Conservation (phyloP, 192 early-diverging fungal genomes). For the Gigaspora rosea region DNA sequence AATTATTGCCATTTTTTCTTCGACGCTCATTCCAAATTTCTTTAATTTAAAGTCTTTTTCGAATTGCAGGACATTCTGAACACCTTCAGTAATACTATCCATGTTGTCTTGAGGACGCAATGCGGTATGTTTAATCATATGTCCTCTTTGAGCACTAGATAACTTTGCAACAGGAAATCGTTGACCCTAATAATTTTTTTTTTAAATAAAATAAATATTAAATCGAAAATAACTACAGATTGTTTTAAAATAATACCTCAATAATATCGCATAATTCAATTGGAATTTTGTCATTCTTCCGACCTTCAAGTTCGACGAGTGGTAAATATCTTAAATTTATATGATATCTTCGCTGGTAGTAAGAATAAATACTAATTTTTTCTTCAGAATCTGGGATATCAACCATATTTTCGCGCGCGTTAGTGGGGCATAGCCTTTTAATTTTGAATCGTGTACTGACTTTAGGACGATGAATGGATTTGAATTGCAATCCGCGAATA, state of each 20-base stretch:
- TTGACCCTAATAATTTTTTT: constrained; percentile 65
- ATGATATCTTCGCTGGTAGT: constrained; percentile 78
- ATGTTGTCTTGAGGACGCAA: constrained; percentile 75
- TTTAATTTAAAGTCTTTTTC: constrained; percentile 68
- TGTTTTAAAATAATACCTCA: constrained; percentile 32
- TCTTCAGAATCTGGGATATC: constrained; percentile 33
- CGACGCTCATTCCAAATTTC: constrained; percentile 73
- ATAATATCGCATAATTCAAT: constrained; percentile 91
- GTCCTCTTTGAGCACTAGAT: constrained; percentile 82
- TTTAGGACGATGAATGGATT: constrained; percentile 23
- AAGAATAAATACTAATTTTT: constrained; percentile 66
- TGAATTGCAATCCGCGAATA: constrained; percentile 9
- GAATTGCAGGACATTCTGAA: constrained; percentile 63
- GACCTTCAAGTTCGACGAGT: constrained; percentile 76
- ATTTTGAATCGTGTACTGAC: constrained; percentile 1
- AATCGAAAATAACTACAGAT: neutral
- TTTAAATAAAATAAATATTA: neutral
- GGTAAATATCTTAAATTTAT: constrained; percentile 70
- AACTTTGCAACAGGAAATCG: constrained; percentile 74
- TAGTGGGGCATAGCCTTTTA: neutral
- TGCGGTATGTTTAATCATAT: constrained; percentile 94
- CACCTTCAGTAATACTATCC: constrained; percentile 73
- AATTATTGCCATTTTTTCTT: constrained; percentile 64
- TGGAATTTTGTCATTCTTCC: constrained; percentile 70
- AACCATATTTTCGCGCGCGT: constrained; percentile 4